A percentile compares a stretch with the other conserved stretches of the same genome.
Evolutionary conservation across 768 basidiomycete species (phyloP).

Genomic region (Pisolithus microcarpus): DNA sequence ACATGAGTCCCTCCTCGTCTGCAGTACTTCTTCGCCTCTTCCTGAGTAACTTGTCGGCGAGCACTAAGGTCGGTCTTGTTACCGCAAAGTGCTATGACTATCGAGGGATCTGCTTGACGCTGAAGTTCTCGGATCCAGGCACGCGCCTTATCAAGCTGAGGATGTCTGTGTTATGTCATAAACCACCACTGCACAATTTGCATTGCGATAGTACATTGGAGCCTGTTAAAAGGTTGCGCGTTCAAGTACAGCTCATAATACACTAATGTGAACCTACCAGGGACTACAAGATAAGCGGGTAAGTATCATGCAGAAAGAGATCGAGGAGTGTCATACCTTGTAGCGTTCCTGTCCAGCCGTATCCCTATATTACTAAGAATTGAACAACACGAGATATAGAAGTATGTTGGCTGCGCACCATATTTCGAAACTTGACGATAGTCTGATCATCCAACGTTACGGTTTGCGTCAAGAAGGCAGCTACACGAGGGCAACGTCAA

Average conservation of each 20-base stretch:
- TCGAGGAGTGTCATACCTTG: conserved; percentile 46
- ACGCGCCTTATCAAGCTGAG: conserved; percentile 90
- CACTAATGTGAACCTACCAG: conserved; percentile 34
- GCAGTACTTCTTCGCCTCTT: conserved; percentile 91
- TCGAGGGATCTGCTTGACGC: conserved; percentile 94
- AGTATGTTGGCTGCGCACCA: conserved; percentile 50
- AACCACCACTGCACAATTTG: conserved; percentile 89
- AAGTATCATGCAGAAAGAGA: neutral
- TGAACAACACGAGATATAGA: conserved; percentile 5
- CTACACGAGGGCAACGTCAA: conserved; percentile 34
- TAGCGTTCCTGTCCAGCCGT: conserved; percentile 95
- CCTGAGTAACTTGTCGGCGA: conserved; percentile 77
- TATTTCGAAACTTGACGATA: conserved; percentile 96
- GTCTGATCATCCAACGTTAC: conserved; percentile 84
- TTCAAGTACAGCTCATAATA: neutral
- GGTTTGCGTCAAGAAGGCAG: conserved; percentile 98
- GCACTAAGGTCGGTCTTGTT: conserved; percentile 89
- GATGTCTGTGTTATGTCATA: conserved; percentile 93
- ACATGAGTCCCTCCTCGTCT: conserved; percentile 87
- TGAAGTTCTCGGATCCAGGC: conserved; percentile 96
- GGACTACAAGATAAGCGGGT: conserved; percentile 24
- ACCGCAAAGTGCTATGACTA: conserved; percentile 92
- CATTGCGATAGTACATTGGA: conserved; percentile 96
- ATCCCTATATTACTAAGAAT: conserved; percentile 50
- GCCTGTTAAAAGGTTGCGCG: conserved; percentile 40